Evolutionary conservation across 2,329 filamentous ascomycete species (phyloP).

Genomic region (Lachnellula suecica): DNA sequence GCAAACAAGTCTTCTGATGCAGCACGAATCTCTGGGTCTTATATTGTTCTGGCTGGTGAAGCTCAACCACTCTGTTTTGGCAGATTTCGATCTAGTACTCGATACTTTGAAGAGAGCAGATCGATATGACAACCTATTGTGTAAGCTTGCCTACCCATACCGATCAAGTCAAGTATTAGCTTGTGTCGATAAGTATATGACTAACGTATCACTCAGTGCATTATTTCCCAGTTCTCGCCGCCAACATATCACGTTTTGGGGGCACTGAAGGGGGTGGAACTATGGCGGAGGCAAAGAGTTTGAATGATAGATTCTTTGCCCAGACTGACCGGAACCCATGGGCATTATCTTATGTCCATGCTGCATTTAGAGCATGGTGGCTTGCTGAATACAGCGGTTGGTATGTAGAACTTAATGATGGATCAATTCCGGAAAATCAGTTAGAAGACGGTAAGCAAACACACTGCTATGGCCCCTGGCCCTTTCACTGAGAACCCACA

Average conservation of each 20-base stretch:
- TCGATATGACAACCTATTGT: slow-evolving; percentile 67
- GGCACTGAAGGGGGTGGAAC: slow-evolving; percentile 71
- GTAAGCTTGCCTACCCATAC: slow-evolving; percentile 35
- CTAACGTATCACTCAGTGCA: slow-evolving; percentile 56
- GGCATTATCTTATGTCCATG: slow-evolving; percentile 73
- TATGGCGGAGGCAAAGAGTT: slow-evolving; percentile 65
- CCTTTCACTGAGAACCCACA: slow-evolving; percentile 1
- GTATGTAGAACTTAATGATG: slow-evolving; percentile 71
- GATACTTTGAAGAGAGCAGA: slow-evolving; percentile 67
- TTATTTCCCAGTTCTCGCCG: slow-evolving; percentile 75
- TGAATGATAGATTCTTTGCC: slow-evolving; percentile 68
- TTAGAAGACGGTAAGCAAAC: slow-evolving; percentile 52
- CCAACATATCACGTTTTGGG: slow-evolving; percentile 75
- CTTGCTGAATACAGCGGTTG: slow-evolving; percentile 89
- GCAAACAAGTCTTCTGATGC: slow-evolving; percentile 74
- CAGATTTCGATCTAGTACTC: slow-evolving; percentile 75
- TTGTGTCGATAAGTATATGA: not conserved
- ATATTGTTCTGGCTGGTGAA: slow-evolving; percentile 79
- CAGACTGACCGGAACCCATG: slow-evolving; percentile 68
- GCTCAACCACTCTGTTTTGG: slow-evolving; percentile 64
- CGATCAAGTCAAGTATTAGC: not conserved
- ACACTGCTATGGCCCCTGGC: too few species aligned
- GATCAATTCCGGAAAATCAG: slow-evolving; percentile 62
- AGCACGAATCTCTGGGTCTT: slow-evolving; percentile 86
- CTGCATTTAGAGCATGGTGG: slow-evolving; percentile 82